Evolutionary conservation across 495 filamentous ascomycete species (phyloP).

Genomic region (Glarea lozoyensis): DNA sequence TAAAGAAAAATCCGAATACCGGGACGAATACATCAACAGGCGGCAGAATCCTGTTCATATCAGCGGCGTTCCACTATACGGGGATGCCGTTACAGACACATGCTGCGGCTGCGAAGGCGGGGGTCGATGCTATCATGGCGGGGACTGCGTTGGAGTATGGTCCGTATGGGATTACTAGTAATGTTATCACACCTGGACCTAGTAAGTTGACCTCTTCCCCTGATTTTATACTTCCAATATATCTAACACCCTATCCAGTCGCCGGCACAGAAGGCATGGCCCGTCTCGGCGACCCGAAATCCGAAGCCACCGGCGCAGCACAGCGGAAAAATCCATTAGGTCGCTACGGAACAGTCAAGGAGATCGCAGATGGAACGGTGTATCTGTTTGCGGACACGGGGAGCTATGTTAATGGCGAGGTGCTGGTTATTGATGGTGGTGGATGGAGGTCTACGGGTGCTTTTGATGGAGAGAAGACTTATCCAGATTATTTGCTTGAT

Average conservation of each 20-base stretch:
- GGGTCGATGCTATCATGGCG: slow-evolving; percentile 72
- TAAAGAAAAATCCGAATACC: slow-evolving; percentile 44
- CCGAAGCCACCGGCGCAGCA: slow-evolving; percentile 24
- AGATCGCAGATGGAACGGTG: slow-evolving; percentile 89
- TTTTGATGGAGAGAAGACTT: slow-evolving; percentile 22
- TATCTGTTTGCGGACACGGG: slow-evolving; percentile 77
- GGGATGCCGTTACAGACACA: slow-evolving; percentile 78
- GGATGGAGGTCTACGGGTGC: slow-evolving; percentile 25
- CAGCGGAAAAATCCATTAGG: slow-evolving; percentile 49
- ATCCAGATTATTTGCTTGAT: slow-evolving; percentile 59
- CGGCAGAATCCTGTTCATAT: slow-evolving; percentile 81
- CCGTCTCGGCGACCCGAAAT: slow-evolving; percentile 26
- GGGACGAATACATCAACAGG: slow-evolving; percentile 46
- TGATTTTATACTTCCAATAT: not conserved
- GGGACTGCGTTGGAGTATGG: slow-evolving; percentile 78
- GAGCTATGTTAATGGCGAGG: slow-evolving; percentile 73
- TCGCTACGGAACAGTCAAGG: slow-evolving; percentile 67
- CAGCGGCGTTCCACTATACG: slow-evolving; percentile 82
- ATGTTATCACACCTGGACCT: slow-evolving; percentile 76
- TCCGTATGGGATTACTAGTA: slow-evolving; percentile 79
- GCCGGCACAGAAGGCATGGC: slow-evolving; percentile 53
- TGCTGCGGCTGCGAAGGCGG: slow-evolving; percentile 83
- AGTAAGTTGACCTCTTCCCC: too few relatives aligned
- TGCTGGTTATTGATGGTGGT: slow-evolving; percentile 72
- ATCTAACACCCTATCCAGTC: slow-evolving; percentile 10